Evolutionary conservation across 2,329 filamentous ascomycete genomes (phyloP).

Genomic region (Colletotrichum navitas): DNA sequence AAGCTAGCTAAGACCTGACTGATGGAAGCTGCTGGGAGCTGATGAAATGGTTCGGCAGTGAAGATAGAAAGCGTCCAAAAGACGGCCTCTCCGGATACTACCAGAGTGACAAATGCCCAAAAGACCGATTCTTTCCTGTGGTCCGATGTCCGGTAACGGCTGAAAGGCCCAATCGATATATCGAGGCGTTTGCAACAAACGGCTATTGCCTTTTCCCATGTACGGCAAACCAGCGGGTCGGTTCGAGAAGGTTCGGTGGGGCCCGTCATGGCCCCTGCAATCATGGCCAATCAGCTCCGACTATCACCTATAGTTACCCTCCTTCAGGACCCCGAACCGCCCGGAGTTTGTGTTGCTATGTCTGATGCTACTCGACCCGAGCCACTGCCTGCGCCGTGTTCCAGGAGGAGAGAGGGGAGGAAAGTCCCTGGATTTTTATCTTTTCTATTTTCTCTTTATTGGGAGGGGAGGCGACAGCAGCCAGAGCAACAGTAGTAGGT

Average conservation of each 20-base stretch:
- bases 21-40: not conserved
- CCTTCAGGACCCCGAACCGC: slow-evolving; percentile 32
- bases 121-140: not conserved
- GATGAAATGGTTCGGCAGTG: not conserved
- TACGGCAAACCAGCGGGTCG: slow-evolving; percentile 42
- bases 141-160: slow-evolving; percentile 10
- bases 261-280: slow-evolving; percentile 40
- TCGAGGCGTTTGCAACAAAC: slow-evolving; percentile 53
- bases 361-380: slow-evolving; percentile 17
- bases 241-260: slow-evolving; percentile 63
- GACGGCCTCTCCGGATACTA: not conserved
- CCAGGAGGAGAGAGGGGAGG: not conserved
- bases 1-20: not conserved
- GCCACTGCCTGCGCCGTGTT: slow-evolving; percentile 7
- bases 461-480: not conserved
- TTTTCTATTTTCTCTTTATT: not conserved
- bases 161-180: slow-evolving; percentile 43
- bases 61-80: not conserved
- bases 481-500: not conserved
- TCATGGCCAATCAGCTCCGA: slow-evolving; percentile 15
- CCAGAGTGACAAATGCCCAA: not conserved
- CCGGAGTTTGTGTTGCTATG: slow-evolving; percentile 23
- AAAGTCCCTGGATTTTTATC: slow-evolving; percentile 2
- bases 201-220: slow-evolving; percentile 26
- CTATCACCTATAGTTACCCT: slow-evolving; percentile 20